A percentile compares a stretch with the other conserved stretches of the same genome.
Evolutionary conservation across 192 early-diverging fungal genomes (phyloP).

Genomic region (Coemansia sp.): DNA sequence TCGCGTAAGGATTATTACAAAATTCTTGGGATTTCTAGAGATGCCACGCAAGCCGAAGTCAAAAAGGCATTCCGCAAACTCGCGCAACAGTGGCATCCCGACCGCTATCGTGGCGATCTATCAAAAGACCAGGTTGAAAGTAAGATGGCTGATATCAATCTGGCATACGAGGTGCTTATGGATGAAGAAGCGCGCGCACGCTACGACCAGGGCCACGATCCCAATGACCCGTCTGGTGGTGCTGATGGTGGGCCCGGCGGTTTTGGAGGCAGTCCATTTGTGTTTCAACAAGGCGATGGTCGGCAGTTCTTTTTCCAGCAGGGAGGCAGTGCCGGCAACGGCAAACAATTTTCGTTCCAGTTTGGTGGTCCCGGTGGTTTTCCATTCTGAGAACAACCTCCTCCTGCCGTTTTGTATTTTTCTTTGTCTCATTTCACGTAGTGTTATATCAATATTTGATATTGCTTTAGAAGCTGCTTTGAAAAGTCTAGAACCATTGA

Average conservation of each 20-base stretch:
- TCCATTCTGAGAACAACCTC: constrained; percentile 30
- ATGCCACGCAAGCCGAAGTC: constrained; percentile 76
- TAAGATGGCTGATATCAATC: constrained; percentile 93
- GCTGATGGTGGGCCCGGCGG: constrained; percentile 33
- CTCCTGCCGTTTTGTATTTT: background rate
- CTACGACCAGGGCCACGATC: constrained; percentile 78
- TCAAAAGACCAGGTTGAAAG: constrained; percentile 70
- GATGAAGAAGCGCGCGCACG: constrained; percentile 63
- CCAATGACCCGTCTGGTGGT: constrained; percentile 67
- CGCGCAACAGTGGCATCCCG: constrained; percentile 85
- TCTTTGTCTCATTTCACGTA: background rate
- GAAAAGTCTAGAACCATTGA: background rate
- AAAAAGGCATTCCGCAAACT: constrained; percentile 90
- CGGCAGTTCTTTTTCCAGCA: constrained; percentile 59
- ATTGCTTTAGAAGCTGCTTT: background rate
- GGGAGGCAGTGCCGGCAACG: constrained; percentile 49
- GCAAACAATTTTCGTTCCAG: constrained; percentile 51
- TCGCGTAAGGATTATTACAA: constrained; percentile 92
- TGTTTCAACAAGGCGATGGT: constrained; percentile 59
- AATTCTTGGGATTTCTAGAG: constrained; percentile 75
- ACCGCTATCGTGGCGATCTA: constrained; percentile 76
- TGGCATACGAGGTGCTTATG: constrained; percentile 84
- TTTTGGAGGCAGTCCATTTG: constrained; percentile 43
- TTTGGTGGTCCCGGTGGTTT: constrained; percentile 53
- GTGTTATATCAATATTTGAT: background rate